These are phyloP conservation scores for Protomyces gravidus DNA, from an alignment of 1,139 yeast genomes.

Conservation along the genomic window DNA sequence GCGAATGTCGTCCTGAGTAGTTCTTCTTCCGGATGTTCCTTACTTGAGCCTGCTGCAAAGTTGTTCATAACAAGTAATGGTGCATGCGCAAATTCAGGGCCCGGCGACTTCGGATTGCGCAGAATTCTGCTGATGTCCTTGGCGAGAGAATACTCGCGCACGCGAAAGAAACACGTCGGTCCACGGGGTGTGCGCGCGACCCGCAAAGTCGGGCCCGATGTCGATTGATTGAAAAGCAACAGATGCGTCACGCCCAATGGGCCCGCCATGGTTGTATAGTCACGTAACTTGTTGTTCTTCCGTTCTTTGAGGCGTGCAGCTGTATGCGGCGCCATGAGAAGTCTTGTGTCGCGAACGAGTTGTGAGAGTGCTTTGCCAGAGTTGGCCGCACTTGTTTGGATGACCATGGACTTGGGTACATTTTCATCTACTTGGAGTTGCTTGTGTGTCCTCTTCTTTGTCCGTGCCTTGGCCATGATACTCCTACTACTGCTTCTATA, in stretches of 20 bases:
- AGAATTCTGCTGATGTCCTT: constrained; percentile 72
- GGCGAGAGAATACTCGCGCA: constrained; percentile 70
- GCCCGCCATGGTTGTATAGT: constrained; percentile 94
- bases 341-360: constrained; percentile 79
- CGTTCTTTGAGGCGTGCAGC: constrained; percentile 84
- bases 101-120: constrained; percentile 64
- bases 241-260: constrained; percentile 90
- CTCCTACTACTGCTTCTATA: too few species aligned
- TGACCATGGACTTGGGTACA: constrained; percentile 77
- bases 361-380: constrained; percentile 77
- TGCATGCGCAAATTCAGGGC: constrained; percentile 64
- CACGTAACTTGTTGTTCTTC: constrained; percentile 78
- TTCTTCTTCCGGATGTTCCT: constrained; percentile 50
- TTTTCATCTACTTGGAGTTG: constrained; percentile 59
- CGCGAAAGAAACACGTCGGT: constrained; percentile 81
- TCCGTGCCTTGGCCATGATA: constrained; percentile 32
- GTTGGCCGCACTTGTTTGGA: constrained; percentile 74
- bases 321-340: constrained; percentile 94
- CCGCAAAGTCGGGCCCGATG: constrained; percentile 73
- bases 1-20: constrained; percentile 86
- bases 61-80: constrained; percentile 91
- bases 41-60: constrained; percentile 49
- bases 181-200: constrained; percentile 88
- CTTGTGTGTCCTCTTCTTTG: constrained; percentile 79
- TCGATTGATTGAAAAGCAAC: constrained; percentile 77